Evolutionary conservation across 306 rosid genomes (phyloP).

Genomic region (Pyrus pyrifolia): DNA sequence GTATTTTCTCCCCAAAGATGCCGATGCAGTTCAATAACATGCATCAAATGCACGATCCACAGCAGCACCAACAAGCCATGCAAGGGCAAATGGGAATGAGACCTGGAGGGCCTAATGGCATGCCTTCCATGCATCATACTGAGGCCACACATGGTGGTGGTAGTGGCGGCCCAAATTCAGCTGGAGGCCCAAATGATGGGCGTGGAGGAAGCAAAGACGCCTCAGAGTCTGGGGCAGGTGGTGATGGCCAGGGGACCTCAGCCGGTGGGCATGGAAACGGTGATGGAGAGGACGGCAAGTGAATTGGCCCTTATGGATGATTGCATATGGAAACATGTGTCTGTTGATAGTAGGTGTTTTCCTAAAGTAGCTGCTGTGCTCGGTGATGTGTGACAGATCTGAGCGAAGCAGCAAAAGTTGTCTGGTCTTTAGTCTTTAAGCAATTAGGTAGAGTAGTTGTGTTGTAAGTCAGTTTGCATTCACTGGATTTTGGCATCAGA

Average conservation of each 20-base stretch:
- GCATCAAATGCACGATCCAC: constrained; percentile 79
- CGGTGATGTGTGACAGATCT: constrained; percentile 13
- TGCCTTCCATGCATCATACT: constrained; percentile 65
- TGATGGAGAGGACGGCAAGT: constrained; percentile 70
- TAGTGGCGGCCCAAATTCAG: constrained; percentile 47
- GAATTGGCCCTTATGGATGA: constrained; percentile 23
- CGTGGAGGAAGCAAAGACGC: constrained; percentile 76
- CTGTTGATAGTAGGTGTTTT: constrained; percentile 57
- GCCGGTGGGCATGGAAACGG: constrained; percentile 59
- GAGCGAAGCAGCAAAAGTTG: constrained; percentile 17
- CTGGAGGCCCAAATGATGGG: constrained; percentile 38
- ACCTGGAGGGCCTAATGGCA: constrained; percentile 66
- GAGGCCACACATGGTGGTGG: constrained; percentile 52
- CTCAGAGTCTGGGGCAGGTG: constrained; percentile 56
- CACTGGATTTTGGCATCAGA: constrained; percentile 22
- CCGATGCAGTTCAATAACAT: constrained; percentile 71
- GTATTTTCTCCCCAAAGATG: constrained; percentile 71
- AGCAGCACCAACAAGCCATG: constrained; percentile 70
- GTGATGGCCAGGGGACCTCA: constrained; percentile 61
- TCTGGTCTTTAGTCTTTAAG: constrained; percentile 5
- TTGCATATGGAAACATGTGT: constrained; percentile 30
- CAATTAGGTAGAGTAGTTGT: constrained; percentile 25
- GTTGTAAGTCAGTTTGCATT: constrained; percentile 20
- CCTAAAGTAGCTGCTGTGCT: constrained; percentile 21
- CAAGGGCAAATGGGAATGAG: constrained; percentile 92